Conservation (phyloP, 1,139 yeast species). For the Scheffersomyces illinoinensis region DNA sequence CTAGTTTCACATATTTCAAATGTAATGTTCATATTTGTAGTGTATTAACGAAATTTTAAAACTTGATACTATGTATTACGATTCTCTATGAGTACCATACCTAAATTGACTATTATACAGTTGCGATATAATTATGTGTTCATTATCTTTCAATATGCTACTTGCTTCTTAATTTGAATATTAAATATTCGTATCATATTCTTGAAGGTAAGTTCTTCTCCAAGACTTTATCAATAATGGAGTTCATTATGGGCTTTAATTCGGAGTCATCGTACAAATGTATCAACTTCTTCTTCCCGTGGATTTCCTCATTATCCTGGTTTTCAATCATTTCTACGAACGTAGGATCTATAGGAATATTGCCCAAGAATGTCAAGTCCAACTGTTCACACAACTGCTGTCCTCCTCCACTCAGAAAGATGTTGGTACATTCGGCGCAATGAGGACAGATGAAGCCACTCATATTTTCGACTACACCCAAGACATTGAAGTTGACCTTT, state of each 20-base stretch:
- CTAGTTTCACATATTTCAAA: background rate
- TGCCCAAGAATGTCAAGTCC: constrained; percentile 71
- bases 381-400: constrained; percentile 60
- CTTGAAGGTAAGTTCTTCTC: constrained; percentile 38
- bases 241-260: constrained; percentile 50
- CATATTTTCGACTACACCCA: constrained; percentile 51
- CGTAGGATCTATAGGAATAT: constrained; percentile 88
- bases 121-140: background rate
- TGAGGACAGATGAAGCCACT: constrained; percentile 61
- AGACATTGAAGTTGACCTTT: constrained; percentile 43
- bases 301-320: constrained; percentile 32
- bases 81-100: too few species aligned
- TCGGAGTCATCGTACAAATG: constrained; percentile 39
- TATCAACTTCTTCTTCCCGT: constrained; percentile 23
- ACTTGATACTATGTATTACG: too few species aligned
- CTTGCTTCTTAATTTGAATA: background rate
- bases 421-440: constrained; percentile 88
- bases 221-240: constrained; percentile 49
- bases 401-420: constrained; percentile 96
- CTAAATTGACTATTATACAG: background rate
- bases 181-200: constrained; percentile 7
- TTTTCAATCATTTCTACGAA: constrained; percentile 83
- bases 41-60: too few species aligned
- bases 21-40: background rate
- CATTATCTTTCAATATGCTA: background rate